Evolutionary conservation across 1,139 yeast species (phyloP).

Genomic region (Geotrichum bryndzae): DNA sequence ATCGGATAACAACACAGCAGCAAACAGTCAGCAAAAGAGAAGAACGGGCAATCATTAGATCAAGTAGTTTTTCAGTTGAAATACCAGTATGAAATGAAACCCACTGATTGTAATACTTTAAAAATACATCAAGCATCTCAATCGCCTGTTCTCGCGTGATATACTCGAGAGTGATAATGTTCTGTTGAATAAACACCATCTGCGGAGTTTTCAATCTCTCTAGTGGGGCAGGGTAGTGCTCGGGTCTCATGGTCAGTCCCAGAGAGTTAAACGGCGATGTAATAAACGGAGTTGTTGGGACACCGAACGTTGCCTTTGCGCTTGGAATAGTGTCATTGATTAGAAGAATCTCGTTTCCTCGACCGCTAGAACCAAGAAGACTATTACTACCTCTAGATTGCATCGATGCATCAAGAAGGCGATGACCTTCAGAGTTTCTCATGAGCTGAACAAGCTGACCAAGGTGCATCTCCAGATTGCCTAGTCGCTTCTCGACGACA

Average conservation of each 20-base stretch:
- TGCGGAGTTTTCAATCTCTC: conserved; percentile 39
- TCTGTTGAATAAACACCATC: conserved; percentile 35
- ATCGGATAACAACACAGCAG: conserved; percentile 56
- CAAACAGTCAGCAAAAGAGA: conserved; percentile 62
- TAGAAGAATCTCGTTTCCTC: neutral
- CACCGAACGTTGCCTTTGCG: conserved; percentile 35
- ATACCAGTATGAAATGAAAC: conserved; percentile 59
- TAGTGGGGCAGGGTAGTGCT: conserved; percentile 43
- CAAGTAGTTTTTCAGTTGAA: conserved; percentile 47
- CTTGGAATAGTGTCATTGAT: conserved; percentile 17
- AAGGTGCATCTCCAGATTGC: neutral
- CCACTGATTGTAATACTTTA: conserved; percentile 72
- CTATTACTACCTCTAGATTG: neutral
- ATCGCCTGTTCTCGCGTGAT: conserved; percentile 47
- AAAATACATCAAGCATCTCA: conserved; percentile 47
- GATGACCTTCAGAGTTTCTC: neutral
- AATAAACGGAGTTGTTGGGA: conserved; percentile 41
- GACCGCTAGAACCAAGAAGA: neutral
- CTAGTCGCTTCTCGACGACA: neutral
- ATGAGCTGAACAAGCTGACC: conserved; percentile 2
- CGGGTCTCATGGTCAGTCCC: conserved; percentile 35
- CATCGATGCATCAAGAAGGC: neutral
- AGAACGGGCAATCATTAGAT: conserved; percentile 48
- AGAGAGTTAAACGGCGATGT: conserved; percentile 49
- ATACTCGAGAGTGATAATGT: conserved; percentile 46